Evolutionary conservation across 768 basidiomycete species (phyloP).

Genomic region (Hirschioporus abietinus): DNA sequence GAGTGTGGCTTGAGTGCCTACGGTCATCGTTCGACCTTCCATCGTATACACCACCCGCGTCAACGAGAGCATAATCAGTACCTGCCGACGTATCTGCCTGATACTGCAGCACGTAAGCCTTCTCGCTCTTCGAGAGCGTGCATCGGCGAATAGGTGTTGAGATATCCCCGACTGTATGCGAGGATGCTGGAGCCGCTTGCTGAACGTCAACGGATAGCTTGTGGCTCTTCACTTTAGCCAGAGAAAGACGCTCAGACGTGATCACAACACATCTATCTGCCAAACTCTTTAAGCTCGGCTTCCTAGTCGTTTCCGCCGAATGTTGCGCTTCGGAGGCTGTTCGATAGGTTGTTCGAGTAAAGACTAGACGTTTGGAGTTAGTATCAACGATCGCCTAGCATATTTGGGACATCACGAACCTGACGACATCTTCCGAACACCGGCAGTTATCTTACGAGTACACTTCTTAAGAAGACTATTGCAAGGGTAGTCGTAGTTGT

Average conservation of each 20-base stretch:
- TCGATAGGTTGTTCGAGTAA: not conserved
- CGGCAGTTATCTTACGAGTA: not conserved
- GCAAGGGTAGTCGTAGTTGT: not conserved
- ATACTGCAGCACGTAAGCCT: not conserved
- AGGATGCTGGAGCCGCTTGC: not conserved
- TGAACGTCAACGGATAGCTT: not conserved
- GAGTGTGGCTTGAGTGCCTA: not conserved
- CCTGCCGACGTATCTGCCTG: not conserved
- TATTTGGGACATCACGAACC: not conserved
- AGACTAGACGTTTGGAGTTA: not conserved
- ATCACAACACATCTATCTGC: not conserved
- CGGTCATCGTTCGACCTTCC: not conserved
- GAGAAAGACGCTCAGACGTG: not conserved
- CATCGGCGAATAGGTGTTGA: not conserved
- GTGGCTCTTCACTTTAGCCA: not conserved
- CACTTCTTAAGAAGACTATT: not conserved
- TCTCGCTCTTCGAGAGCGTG: not conserved
- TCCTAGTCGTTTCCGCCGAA: not conserved
- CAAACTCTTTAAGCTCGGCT: not conserved
- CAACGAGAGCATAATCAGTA: not conserved
- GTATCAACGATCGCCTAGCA: not conserved
- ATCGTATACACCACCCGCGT: not conserved
- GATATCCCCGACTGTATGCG: not conserved
- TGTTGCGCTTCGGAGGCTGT: not conserved
- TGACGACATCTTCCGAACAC: not conserved